Percentiles rank a stretch among this genome's conserved stretches.
Evolutionary conservation across 345 rosid species (phyloP).

Genomic region (Murraya paniculata): DNA sequence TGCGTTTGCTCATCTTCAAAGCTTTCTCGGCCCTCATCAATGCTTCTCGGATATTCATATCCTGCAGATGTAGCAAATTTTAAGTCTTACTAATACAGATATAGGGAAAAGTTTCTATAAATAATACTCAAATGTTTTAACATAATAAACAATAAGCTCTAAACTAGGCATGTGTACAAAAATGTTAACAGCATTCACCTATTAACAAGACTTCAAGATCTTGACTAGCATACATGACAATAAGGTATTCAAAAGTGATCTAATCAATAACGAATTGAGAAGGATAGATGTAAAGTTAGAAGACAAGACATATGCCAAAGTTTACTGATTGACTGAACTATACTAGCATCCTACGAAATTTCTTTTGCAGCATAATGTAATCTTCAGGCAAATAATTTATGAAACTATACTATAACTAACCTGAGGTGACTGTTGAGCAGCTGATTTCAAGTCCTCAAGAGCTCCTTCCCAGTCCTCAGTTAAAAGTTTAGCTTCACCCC

Average conservation of each 20-base stretch:
- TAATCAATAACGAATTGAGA: neutral
- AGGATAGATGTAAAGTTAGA: neutral
- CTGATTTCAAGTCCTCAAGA: constrained; percentile 78
- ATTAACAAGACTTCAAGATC: neutral
- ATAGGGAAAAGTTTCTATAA: neutral
- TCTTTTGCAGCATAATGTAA: neutral
- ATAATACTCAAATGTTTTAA: too few relatives aligned
- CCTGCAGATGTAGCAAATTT: constrained; percentile 43
- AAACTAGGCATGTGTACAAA: neutral
- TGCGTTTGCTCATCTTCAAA: constrained; percentile 89
- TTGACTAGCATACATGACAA: neutral
- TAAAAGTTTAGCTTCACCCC: constrained; percentile 95
- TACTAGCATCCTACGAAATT: neutral
- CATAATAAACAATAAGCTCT: neutral
- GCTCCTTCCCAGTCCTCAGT: constrained; percentile 99
- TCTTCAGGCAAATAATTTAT: neutral
- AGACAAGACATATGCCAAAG: neutral
- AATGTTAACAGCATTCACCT: neutral
- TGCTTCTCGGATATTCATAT: constrained; percentile 73
- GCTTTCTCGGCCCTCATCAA: constrained; percentile 94
- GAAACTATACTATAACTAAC: constrained; percentile 34
- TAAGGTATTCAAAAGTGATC: neutral
- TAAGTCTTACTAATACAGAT: neutral
- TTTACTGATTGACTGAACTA: neutral
- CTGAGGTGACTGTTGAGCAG: constrained; percentile 87